Evolutionary conservation across 176 grass and related monocot species (phyloP).

Genomic region (Leersia perrieri): DNA sequence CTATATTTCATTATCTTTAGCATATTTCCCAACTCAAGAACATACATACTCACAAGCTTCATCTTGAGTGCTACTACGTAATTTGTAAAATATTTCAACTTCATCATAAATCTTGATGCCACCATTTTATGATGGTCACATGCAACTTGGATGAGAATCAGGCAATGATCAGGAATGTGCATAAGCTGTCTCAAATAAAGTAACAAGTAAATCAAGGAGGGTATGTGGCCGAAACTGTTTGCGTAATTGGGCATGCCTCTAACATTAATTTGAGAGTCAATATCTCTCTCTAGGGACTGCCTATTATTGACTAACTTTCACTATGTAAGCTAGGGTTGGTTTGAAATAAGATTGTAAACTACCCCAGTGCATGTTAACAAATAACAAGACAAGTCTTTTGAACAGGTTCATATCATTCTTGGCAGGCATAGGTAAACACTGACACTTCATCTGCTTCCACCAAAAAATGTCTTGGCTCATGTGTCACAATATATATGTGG

Average conservation of each 20-base stretch:
- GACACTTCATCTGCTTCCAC: not conserved
- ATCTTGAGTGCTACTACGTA: not conserved
- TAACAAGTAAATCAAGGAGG: not conserved
- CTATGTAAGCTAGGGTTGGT: not conserved
- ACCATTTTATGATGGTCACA: not conserved
- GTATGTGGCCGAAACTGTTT: not conserved
- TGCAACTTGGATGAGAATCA: not conserved
- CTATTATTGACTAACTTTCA: not conserved
- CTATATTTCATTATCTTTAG: not conserved
- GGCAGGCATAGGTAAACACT: not conserved
- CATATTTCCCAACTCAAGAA: not conserved
- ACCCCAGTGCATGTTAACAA: not conserved
- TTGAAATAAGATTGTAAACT: not conserved
- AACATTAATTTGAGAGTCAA: not conserved
- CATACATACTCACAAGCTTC: not conserved
- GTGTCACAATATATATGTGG: not conserved
- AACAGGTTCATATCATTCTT: not conserved
- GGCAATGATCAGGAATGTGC: not conserved
- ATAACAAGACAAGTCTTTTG: too few relatives aligned
- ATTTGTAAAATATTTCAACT: not conserved
- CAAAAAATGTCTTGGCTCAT: not conserved
- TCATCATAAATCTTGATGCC: not conserved
- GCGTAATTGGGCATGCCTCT: not conserved
- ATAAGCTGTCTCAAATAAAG: not conserved
- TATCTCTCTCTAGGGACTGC: not conserved